Conservation (phyloP, 2,329 filamentous ascomycete species). For the Teratosphaeria nubilosa region DNA sequence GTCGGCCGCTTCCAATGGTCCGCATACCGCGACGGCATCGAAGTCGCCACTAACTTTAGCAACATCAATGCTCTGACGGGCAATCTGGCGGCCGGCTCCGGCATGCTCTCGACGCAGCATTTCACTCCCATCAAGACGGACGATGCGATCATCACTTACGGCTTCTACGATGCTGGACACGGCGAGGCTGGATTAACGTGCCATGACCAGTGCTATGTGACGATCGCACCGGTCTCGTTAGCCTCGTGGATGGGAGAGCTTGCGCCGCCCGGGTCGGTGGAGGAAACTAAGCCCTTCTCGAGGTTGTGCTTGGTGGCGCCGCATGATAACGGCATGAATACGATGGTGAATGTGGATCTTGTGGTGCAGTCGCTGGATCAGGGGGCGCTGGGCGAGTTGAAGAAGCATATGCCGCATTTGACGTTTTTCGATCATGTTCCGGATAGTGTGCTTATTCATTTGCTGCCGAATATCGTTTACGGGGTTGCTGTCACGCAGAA, state of each 20-base stretch:
- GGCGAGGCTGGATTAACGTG: neutral
- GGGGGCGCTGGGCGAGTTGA: conserved; percentile 1
- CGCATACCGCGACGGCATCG: neutral
- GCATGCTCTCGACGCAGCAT: neutral
- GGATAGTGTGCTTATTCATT: neutral
- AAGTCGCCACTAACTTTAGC: neutral
- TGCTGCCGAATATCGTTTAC: neutral
- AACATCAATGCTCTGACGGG: neutral
- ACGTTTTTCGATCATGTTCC: neutral
- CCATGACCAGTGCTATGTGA: neutral
- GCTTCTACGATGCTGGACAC: neutral
- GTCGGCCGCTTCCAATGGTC: conserved; percentile 1
- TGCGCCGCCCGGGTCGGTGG: neutral
- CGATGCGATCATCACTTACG: neutral
- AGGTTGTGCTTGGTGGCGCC: neutral
- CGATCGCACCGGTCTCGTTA: neutral
- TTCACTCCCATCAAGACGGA: neutral
- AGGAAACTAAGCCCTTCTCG: neutral
- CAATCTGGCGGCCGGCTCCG: neutral
- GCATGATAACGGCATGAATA: neutral
- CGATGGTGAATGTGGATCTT: neutral
- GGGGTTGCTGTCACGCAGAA: neutral
- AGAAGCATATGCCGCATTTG: neutral
- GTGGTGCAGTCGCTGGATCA: neutral
- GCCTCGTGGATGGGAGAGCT: neutral